phyloP scores from a whole-genome alignment of 306 rosid species.

The Hippophae tibetana region DNA sequence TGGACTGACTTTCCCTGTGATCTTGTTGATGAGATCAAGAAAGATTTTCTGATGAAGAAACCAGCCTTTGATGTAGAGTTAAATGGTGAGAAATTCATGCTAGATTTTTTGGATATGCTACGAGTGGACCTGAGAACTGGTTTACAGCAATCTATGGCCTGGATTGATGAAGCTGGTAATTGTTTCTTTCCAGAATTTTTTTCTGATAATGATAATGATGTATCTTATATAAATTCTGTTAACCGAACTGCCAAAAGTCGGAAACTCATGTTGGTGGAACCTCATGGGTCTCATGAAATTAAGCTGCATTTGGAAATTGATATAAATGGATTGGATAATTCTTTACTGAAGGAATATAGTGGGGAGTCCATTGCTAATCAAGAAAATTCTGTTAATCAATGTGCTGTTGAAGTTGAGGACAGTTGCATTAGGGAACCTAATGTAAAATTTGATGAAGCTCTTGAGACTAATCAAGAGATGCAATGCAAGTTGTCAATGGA shows the following conservation, averaged over 20 bases:
- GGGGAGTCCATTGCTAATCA: slow-evolving; percentile 18
- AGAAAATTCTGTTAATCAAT: not conserved
- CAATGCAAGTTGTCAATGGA: not conserved
- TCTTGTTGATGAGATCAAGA: slow-evolving; percentile 9
- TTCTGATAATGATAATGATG: slow-evolving; percentile 8
- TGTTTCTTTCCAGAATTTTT: slow-evolving; percentile 25
- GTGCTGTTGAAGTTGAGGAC: not conserved
- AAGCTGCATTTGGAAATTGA: slow-evolving; percentile 24
- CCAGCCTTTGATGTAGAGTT: slow-evolving; percentile 19
- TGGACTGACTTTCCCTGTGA: slow-evolving; percentile 23
- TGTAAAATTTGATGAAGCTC: slow-evolving; percentile 1
- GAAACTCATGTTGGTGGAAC: not conserved
- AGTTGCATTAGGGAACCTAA: not conserved
- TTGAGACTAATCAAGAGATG: not conserved
- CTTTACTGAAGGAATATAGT: slow-evolving; percentile 12
- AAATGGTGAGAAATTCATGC: slow-evolving; percentile 13
- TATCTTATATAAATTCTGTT: not conserved
- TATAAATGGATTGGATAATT: slow-evolving; percentile 10
- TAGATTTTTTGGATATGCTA: slow-evolving; percentile 25
- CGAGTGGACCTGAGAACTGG: slow-evolving; percentile 20
- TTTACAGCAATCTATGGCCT: slow-evolving; percentile 17
- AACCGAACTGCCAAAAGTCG: not conserved
- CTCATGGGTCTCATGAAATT: slow-evolving; percentile 13
- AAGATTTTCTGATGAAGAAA: slow-evolving; percentile 17
- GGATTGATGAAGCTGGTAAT: slow-evolving; percentile 26